These are phyloP conservation scores for Brettanomyces custersianus DNA, from an alignment of 805 yeast species.

Conservation along the genomic window DNA sequence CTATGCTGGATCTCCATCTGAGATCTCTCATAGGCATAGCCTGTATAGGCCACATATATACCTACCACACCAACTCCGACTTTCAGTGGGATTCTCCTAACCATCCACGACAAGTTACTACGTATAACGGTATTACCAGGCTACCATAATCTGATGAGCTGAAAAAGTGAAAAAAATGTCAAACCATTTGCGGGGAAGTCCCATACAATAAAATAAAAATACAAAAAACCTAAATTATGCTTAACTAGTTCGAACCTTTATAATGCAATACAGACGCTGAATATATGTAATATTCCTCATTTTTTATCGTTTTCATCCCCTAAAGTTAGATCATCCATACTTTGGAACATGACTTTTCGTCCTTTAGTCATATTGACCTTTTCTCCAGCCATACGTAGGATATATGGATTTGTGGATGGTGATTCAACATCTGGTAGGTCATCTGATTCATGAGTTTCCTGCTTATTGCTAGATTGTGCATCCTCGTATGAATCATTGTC, in stretches of 20 bases:
- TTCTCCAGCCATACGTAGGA: constrained; percentile 7
- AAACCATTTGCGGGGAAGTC: too few species aligned
- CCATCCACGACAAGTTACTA: too few species aligned
- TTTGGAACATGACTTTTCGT: constrained; percentile 3
- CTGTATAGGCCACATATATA: constrained; percentile 58
- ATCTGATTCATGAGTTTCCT: background rate
- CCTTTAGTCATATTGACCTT: background rate
- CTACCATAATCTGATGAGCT: too few species aligned
- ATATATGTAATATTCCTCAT: too few species aligned
- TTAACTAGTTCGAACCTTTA: too few species aligned
- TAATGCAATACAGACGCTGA: too few species aligned
- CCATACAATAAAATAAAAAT: too few species aligned
- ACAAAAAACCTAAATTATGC: too few species aligned
- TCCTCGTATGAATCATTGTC: constrained; percentile 6
- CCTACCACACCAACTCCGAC: constrained; percentile 17
- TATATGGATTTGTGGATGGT: constrained; percentile 11
- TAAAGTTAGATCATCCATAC: constrained; percentile 12
- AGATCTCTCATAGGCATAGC: constrained; percentile 49
- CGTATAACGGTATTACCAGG: too few species aligned
- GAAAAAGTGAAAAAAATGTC: too few species aligned
- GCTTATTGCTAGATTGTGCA: constrained; percentile 1
- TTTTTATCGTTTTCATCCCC: too few species aligned
- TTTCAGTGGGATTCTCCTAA: background rate
- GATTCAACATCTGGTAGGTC: constrained; percentile 8
- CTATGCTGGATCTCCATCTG: constrained; percentile 43